A percentile compares a stretch with the other conserved stretches of the same genome.
phyloP scores from a whole-genome alignment of 176 grass and related monocot species.

The Oryza longistaminata region DNA sequence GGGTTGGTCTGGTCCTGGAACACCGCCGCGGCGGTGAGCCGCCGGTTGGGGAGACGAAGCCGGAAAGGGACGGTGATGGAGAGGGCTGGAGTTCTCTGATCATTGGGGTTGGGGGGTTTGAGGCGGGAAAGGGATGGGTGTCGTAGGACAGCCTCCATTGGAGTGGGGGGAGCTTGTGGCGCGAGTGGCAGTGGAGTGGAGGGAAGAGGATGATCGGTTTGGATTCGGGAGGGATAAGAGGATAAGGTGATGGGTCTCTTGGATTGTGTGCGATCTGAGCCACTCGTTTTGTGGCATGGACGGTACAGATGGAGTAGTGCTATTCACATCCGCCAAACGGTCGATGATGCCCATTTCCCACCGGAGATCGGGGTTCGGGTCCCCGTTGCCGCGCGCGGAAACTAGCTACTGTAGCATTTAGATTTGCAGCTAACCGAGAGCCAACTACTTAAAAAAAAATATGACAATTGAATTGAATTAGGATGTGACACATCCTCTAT shows the following conservation, averaged over 20 bases:
- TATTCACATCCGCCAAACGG: not conserved
- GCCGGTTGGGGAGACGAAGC: conserved; percentile 19
- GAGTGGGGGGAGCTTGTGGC: not conserved
- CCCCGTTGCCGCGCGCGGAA: too few relatives aligned
- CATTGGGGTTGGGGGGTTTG: conserved; percentile 42
- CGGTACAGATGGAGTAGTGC: conserved; percentile 4
- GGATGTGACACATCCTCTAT: too few relatives aligned
- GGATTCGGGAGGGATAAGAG: not conserved
- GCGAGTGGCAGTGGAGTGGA: not conserved
- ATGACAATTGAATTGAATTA: too few relatives aligned
- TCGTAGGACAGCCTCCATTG: conserved; percentile 79
- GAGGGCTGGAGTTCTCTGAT: not conserved
- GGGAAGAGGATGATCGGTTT: conserved; percentile 13
- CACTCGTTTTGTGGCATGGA: not conserved
- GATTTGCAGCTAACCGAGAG: too few relatives aligned
- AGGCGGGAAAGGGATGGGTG: conserved; percentile 82
- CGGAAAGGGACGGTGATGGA: not conserved
- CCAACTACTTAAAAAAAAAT: too few relatives aligned
- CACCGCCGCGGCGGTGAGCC: conserved; percentile 42
- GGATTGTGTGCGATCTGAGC: not conserved
- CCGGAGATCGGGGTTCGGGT: too few relatives aligned
- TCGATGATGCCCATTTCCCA: too few relatives aligned
- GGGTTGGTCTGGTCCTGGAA: conserved; percentile 66
- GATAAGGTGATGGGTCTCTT: conserved; percentile 54
- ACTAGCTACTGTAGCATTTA: too few relatives aligned